Percentiles rank a stretch among this genome's conserved stretches.
phyloP scores from a whole-genome alignment of 2,329 filamentous ascomycete genomes.

The Dactylonectria macrodidyma region DNA sequence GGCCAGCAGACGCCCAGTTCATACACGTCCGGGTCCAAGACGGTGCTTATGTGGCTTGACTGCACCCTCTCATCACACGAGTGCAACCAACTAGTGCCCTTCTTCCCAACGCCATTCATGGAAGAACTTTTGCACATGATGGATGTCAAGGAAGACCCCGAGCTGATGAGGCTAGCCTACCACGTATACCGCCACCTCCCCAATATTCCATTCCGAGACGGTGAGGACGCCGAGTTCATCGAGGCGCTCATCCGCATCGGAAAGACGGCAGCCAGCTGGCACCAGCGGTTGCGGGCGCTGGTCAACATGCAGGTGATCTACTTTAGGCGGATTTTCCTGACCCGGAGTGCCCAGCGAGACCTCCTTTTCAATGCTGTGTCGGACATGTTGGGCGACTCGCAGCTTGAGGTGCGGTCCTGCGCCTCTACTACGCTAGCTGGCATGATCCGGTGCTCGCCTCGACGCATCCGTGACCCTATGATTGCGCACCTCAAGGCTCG shows the following conservation, averaged over 20 bases:
- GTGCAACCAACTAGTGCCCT: constrained; percentile 89
- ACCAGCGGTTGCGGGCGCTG: constrained; percentile 92
- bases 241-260: constrained; percentile 90
- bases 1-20: constrained; percentile 94
- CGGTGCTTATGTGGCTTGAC: constrained; percentile 95
- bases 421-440: constrained; percentile 94
- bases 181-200: constrained; percentile 97
- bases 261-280: constrained; percentile 88
- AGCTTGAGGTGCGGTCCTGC: constrained; percentile 94
- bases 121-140: constrained; percentile 98
- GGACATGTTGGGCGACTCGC: constrained; percentile 91
- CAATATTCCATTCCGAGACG: constrained; percentile 91
- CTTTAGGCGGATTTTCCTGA: constrained; percentile 94
- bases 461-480: constrained; percentile 82
- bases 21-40: constrained; percentile 97
- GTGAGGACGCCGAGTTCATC: constrained; percentile 89
- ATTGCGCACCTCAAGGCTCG: constrained; percentile 82
- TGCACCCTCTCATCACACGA: constrained; percentile 91
- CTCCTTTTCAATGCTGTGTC: constrained; percentile 93
- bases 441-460: constrained; percentile 97
- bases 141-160: constrained; percentile 98
- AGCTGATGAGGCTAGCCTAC: constrained; percentile 94
- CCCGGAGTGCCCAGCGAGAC: constrained; percentile 80
- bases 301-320: constrained; percentile 99
- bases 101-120: constrained; percentile 92